These are phyloP conservation scores for Seiridium unicorne DNA, from an alignment of 2,329 filamentous ascomycete species.

Conservation along the genomic window DNA sequence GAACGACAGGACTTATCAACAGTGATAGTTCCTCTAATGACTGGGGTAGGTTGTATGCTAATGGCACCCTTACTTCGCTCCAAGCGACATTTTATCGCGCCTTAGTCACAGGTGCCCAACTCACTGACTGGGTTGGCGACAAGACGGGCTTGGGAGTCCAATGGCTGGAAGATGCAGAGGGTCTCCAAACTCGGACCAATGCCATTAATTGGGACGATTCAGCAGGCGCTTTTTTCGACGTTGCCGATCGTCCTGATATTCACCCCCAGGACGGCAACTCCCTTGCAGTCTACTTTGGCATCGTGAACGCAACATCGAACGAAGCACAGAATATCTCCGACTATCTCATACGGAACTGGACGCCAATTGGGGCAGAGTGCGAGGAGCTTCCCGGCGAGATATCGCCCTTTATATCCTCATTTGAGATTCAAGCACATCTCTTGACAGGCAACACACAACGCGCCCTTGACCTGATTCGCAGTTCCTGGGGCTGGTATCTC, in stretches of 20 bases:
- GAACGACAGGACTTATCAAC: slow-evolving; percentile 19
- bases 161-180: slow-evolving; percentile 38
- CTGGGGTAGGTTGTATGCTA: slow-evolving; percentile 24
- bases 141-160: slow-evolving; percentile 32
- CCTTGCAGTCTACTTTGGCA: slow-evolving; percentile 48
- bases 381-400: slow-evolving; percentile 59
- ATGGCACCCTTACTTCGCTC: slow-evolving; percentile 20
- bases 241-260: slow-evolving; percentile 40
- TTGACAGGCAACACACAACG: slow-evolving; percentile 43
- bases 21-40: slow-evolving; percentile 19
- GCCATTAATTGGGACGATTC: slow-evolving; percentile 44
- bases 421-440: slow-evolving; percentile 59
- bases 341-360: slow-evolving; percentile 51
- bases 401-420: slow-evolving; percentile 55
- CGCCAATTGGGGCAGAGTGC: slow-evolving; percentile 49
- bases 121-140: slow-evolving; percentile 47
- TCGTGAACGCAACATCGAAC: slow-evolving; percentile 33
- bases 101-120: slow-evolving; percentile 47
- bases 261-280: slow-evolving; percentile 61
- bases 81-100: slow-evolving; percentile 46
- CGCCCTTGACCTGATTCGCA: slow-evolving; percentile 54
- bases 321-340: slow-evolving; percentile 38
- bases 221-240: slow-evolving; percentile 46
- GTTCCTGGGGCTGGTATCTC: slow-evolving; percentile 60
- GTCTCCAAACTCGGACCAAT: slow-evolving; percentile 44